Evolutionary conservation across 2,329 filamentous ascomycete genomes (phyloP), one percentile per base, ranked within the genome.

Genomic region (Calonectria pauciramosa): DNA sequence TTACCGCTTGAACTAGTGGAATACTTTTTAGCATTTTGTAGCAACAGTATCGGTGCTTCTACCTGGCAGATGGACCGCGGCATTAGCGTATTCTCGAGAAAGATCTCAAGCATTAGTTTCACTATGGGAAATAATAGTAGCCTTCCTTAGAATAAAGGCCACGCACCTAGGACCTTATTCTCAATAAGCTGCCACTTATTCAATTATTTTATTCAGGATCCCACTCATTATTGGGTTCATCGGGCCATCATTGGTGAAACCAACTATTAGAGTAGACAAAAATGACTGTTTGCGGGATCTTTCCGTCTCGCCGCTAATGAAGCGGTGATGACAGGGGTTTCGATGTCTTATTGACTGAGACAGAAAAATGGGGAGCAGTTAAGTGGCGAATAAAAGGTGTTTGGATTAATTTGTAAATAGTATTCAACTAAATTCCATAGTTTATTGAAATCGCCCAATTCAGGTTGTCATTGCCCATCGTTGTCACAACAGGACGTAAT

Each of bases 1-100:
- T 70, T 75, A 3, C 65, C 70, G 30, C 74, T 72, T n/a, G n/a
- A 78, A 64, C n/a, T 78, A 76, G 36, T 72, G 66, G 3, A 49
- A 78, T 20, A 77, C 70, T 2, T n/a, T n/a, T n/a, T 51, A 78
- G 3, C 68, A 70, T 26, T 75, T 59, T 0, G 20, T 47, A 11
- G 76, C 76, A n/a, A 78, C 71, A 0, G 52, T 16, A 1, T 66
- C 36, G 4, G 70, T 70, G 4, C 76, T 44, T 18, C 3, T 41
- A 54, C 76, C 74, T 76, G 0, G 68, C 64, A 1, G 54, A 2
- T 32, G 30, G 8, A 78, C 20, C n/a, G 78, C 74, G 2, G 70
- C 52, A 3, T 28, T 14, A 0, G 34, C 70, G 75, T 18, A 78
- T 76, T 0, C 74, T 72, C 0, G 76, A 74, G 0, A 69, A 67